Percentiles rank a stretch among this genome's conserved stretches.
phyloP scores from a whole-genome alignment of 768 basidiomycete species.

The Podaxis sp. region DNA sequence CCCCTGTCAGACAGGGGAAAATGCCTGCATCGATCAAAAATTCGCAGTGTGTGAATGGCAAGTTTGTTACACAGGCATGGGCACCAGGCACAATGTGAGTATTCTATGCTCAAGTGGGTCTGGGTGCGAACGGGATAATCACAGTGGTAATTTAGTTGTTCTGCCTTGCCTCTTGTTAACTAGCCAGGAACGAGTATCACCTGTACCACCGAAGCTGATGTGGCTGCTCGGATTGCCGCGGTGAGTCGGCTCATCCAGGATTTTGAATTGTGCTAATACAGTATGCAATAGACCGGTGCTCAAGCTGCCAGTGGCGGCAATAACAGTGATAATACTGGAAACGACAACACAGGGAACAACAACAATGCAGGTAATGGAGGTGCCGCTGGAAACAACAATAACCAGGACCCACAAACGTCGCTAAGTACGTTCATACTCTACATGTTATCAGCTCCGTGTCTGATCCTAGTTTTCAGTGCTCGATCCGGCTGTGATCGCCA shows the following conservation, averaged over 20 bases:
- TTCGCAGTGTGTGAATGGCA: slow-evolving; percentile 57
- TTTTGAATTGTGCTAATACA: not conserved
- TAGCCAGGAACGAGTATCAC: slow-evolving; percentile 44
- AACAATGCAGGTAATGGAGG: slow-evolving; percentile 9
- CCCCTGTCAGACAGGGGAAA: slow-evolving; percentile 32
- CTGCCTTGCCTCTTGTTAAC: slow-evolving; percentile 49
- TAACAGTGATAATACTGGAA: slow-evolving; percentile 2
- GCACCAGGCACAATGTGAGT: slow-evolving; percentile 32
- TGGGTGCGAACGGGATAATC: not conserved
- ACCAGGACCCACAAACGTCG: slow-evolving; percentile 32
- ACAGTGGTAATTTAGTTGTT: slow-evolving; percentile 28
- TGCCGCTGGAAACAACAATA: slow-evolving; percentile 12
- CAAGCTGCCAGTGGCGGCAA: not conserved
- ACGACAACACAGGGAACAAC: slow-evolving; percentile 13
- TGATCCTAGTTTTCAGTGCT: slow-evolving; percentile 27
- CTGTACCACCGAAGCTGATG: slow-evolving; percentile 45
- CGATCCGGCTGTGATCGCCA: slow-evolving; percentile 40
- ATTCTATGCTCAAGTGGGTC: not conserved
- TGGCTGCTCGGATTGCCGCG: too few species aligned
- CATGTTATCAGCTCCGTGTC: not conserved
- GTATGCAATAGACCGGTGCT: slow-evolving; percentile 16
- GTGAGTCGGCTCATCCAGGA: too few species aligned
- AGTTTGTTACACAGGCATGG: slow-evolving; percentile 32
- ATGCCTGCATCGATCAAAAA: slow-evolving; percentile 43
- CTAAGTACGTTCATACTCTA: slow-evolving; percentile 21